phyloP scores from a whole-genome alignment of 495 filamentous ascomycete genomes.

The Aspergillus homomorphus region DNA sequence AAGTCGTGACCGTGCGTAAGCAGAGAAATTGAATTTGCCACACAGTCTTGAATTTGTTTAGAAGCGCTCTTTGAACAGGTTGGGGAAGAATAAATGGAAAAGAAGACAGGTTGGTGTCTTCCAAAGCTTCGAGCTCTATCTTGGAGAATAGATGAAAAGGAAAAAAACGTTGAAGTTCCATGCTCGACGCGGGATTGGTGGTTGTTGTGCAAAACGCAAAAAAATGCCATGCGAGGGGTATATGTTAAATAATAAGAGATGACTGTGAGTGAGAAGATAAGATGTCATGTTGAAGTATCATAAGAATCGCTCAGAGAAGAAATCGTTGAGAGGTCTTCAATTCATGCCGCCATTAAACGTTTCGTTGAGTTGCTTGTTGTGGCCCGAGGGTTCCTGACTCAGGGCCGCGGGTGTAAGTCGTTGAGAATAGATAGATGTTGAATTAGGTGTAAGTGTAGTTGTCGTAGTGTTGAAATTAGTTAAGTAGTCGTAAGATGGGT shows the following conservation, averaged over 20 bases:
- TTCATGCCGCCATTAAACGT: conserved; percentile 47
- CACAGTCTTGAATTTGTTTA: conserved; percentile 8
- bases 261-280: conserved; percentile 26
- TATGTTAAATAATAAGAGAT: conserved; percentile 18
- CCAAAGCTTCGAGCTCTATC: conserved; percentile 11
- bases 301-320: conserved; percentile 44
- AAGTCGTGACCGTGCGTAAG: not conserved
- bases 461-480: conserved; percentile 6
- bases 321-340: conserved; percentile 52
- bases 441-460: conserved; percentile 33
- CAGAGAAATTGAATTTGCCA: not conserved
- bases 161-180: conserved; percentile 37
- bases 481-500: conserved; percentile 21
- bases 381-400: conserved; percentile 25
- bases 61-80: not conserved
- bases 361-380: conserved; percentile 17
- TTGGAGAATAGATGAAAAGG: conserved; percentile 13
- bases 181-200: conserved; percentile 11
- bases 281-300: conserved; percentile 44
- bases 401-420: conserved; percentile 30
- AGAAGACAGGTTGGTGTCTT: conserved; percentile 1
- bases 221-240: conserved; percentile 25
- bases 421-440: conserved; percentile 45
- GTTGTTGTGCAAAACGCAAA: conserved; percentile 15
- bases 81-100: conserved; percentile 7